Evolutionary conservation across 2,329 filamentous ascomycete genomes (phyloP).

Genomic region (Tolypocladium inflatum): DNA sequence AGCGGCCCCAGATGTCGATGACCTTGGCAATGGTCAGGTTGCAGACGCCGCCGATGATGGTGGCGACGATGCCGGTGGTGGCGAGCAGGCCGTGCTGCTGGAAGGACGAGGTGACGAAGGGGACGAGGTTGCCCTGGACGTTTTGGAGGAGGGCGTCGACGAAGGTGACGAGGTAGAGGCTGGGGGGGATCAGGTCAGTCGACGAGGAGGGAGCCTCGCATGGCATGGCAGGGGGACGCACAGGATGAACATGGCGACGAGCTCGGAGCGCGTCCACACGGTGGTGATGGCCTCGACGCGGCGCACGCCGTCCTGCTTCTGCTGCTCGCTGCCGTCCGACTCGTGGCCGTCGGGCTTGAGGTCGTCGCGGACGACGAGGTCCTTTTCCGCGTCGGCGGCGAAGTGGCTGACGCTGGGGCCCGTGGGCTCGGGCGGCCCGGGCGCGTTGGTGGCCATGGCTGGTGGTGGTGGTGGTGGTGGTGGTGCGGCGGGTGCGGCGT

Average conservation of each 20-base stretch:
- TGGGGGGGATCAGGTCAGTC: slow-evolving; percentile 8
- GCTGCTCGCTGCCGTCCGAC: slow-evolving; percentile 8
- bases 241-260: slow-evolving; percentile 26
- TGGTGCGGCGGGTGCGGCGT: neutral
- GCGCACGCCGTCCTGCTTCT: slow-evolving; percentile 26
- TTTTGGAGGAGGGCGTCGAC: slow-evolving; percentile 24
- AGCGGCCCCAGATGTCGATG: slow-evolving; percentile 38
- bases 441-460: neutral
- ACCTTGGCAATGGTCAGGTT: slow-evolving; percentile 35
- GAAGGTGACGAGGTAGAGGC: slow-evolving; percentile 29
- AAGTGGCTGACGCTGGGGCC: neutral
- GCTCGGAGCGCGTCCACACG: slow-evolving; percentile 25
- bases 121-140: slow-evolving; percentile 39
- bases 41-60: slow-evolving; percentile 27
- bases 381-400: neutral
- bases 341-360: neutral
- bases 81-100: slow-evolving; percentile 56
- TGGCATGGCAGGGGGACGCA: too few relatives aligned
- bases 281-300: slow-evolving; percentile 27
- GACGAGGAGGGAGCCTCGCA: too few relatives aligned
- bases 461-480: neutral
- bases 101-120: slow-evolving; percentile 59
- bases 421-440: neutral
- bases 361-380: neutral
- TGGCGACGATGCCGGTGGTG: slow-evolving; percentile 53